These are phyloP conservation scores for Phialophora tarda DNA, from an alignment of 2,329 filamentous ascomycete species.

Conservation along the genomic window DNA sequence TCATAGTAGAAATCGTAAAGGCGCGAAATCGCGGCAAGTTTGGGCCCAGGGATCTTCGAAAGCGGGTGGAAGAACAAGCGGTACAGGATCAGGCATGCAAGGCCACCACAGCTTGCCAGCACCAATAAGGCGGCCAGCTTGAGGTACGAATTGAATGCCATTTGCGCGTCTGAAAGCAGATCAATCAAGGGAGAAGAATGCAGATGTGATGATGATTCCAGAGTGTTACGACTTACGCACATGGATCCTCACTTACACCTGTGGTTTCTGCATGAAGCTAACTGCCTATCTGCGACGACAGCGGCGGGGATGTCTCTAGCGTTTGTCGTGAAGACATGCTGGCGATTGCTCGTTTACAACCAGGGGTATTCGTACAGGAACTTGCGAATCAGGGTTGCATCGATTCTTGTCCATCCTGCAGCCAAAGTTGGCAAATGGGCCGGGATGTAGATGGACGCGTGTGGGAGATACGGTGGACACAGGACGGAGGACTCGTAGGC, in stretches of 20 bases:
- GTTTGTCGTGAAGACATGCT: neutral
- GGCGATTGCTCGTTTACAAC: neutral
- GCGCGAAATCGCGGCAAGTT: conserved; percentile 33
- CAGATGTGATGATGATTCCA: neutral
- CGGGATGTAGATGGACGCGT: no score
- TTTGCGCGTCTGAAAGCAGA: neutral
- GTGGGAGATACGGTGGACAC: no score
- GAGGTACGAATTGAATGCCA: conserved; percentile 23
- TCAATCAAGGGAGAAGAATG: neutral
- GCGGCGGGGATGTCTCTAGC: neutral
- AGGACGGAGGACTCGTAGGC: neutral
- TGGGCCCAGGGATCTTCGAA: conserved; percentile 35
- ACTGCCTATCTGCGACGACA: conserved; percentile 12
- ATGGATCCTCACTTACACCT: neutral
- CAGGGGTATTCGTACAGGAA: neutral
- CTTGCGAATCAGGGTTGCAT: neutral
- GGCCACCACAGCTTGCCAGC: conserved; percentile 22
- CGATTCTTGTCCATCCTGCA: neutral
- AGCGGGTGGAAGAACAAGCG: conserved; percentile 37
- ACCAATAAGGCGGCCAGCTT: conserved; percentile 18
- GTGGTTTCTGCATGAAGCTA: conserved; percentile 7
- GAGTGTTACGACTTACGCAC: neutral
- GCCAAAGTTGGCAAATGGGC: neutral
- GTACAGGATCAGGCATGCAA: conserved; percentile 39
- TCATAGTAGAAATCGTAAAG: conserved; percentile 49